These are phyloP conservation scores for Wickerhamiella kazuoi DNA, from an alignment of 805 yeast species.

Conservation along the genomic window DNA sequence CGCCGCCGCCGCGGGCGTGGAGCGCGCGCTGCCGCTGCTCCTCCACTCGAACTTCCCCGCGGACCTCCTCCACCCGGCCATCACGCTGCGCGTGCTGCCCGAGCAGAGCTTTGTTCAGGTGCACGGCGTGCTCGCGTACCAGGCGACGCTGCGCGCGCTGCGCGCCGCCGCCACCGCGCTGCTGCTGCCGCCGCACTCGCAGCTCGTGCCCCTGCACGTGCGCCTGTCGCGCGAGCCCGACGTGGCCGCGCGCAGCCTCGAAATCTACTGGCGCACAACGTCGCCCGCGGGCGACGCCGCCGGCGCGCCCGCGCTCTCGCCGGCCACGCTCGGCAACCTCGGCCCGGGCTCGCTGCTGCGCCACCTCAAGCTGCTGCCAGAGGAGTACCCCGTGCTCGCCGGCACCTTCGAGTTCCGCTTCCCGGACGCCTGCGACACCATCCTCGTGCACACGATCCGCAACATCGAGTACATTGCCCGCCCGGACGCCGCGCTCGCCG, in stretches of 20 bases:
- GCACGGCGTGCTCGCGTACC: conserved; percentile 16
- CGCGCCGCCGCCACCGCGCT: conserved; percentile 16
- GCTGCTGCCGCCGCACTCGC: conserved; percentile 17
- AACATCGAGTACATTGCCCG: conserved; percentile 20
- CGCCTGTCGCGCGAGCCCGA: conserved; percentile 5
- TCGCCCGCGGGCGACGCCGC: background rate
- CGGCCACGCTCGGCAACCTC: background rate
- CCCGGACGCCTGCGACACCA: conserved; percentile 12
- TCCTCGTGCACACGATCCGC: conserved; percentile 18
- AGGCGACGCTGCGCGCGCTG: conserved; percentile 14
- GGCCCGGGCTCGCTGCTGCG: conserved; percentile 9
- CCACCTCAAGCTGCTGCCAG: conserved; percentile 17
- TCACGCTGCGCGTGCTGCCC: conserved; percentile 17
- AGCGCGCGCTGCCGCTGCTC: conserved; percentile 14
- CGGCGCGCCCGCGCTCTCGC: background rate
- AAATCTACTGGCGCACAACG: conserved; percentile 12
- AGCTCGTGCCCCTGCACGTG: conserved; percentile 12
- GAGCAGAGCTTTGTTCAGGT: conserved; percentile 17
- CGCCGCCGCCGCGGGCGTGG: conserved; percentile 13
- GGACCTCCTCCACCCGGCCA: conserved; percentile 15
- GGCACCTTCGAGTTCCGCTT: conserved; percentile 23
- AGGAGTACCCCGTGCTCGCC: conserved; percentile 21
- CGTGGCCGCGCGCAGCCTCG: conserved; percentile 9
- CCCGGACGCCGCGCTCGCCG: conserved; percentile 8
- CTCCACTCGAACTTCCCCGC: conserved; percentile 15